phyloP scores from a whole-genome alignment of 2,329 filamentous ascomycete genomes.

The Diaporthe nobilis region DNA sequence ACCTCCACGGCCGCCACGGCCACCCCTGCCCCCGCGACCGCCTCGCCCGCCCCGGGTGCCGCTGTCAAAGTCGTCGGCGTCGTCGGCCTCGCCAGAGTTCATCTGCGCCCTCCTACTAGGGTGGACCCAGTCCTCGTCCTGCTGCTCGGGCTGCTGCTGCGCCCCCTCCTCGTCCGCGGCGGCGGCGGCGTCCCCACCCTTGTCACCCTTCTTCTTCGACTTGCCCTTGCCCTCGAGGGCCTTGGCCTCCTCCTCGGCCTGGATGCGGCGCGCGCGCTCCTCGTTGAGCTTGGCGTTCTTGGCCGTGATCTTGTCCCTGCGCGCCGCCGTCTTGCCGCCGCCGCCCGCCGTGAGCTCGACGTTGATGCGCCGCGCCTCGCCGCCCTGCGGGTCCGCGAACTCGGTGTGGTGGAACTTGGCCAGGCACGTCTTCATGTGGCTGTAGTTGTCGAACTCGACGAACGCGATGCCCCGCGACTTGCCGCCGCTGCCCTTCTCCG shows the following conservation, averaged over 20 bases:
- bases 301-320: constrained; percentile 82
- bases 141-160: constrained; percentile 47
- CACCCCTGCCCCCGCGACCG: constrained; percentile 8
- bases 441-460: constrained; percentile 88
- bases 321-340: constrained; percentile 81
- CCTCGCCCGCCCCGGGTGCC: constrained; percentile 8
- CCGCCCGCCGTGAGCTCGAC: constrained; percentile 95
- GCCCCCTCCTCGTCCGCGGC: constrained; percentile 41
- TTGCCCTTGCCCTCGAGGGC: constrained; percentile 50
- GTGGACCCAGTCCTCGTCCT: constrained; percentile 60
- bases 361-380: constrained; percentile 81
- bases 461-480: constrained; percentile 76
- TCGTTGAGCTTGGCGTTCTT: constrained; percentile 92
- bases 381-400: constrained; percentile 70
- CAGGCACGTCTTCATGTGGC: constrained; percentile 93
- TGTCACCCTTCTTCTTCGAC: constrained; percentile 47
- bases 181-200: constrained; percentile 43
- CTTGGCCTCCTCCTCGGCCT: constrained; percentile 56
- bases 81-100: constrained; percentile 14
- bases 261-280: constrained; percentile 64
- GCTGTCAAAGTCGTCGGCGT: constrained; percentile 14
- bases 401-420: constrained; percentile 90
- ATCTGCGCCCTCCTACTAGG: constrained; percentile 62
- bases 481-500: constrained; percentile 63
- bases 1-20: constrained; percentile 5